Percentiles rank a stretch among this genome's conserved stretches.
Evolutionary conservation across 441 rosid species (phyloP).

Genomic region (Geranium incanum): DNA sequence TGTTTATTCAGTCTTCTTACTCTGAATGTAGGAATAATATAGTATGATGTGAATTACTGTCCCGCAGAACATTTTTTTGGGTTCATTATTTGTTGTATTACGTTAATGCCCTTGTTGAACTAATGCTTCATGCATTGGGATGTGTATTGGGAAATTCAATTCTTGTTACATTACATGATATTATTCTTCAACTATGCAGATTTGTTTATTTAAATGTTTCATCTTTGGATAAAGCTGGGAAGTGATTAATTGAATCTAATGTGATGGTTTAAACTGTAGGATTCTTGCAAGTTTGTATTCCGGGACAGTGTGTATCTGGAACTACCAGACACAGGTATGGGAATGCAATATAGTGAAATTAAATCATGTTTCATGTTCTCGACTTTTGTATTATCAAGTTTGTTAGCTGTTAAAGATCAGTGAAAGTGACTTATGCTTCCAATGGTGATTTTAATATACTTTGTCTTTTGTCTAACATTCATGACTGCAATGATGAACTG

Average conservation of each 20-base stretch:
- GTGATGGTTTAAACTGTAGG: slow-evolving; percentile 31
- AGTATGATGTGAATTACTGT: no score
- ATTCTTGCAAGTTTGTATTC: slow-evolving; percentile 64
- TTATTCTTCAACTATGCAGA: background rate
- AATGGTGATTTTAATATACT: background rate
- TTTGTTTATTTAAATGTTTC: background rate
- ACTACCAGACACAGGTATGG: slow-evolving; percentile 70
- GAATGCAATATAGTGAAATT: background rate
- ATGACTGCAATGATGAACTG: background rate
- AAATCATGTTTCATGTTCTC: background rate
- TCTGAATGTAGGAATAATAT: background rate
- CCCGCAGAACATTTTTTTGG: no score
- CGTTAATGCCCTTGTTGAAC: no score
- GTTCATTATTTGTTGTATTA: no score
- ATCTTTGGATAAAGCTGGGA: background rate
- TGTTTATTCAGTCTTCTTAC: background rate
- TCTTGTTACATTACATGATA: background rate
- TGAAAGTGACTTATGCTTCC: background rate
- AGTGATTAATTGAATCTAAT: slow-evolving; percentile 6
- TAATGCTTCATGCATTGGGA: background rate
- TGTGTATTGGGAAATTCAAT: background rate
- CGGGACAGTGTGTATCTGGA: slow-evolving; percentile 71
- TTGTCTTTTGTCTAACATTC: background rate
- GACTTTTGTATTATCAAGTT: background rate
- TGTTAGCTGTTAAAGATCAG: background rate